Evolutionary conservation across 768 basidiomycete genomes (phyloP), one percentile per base, ranked within the genome.

Genomic region (Suillus luteus): DNA sequence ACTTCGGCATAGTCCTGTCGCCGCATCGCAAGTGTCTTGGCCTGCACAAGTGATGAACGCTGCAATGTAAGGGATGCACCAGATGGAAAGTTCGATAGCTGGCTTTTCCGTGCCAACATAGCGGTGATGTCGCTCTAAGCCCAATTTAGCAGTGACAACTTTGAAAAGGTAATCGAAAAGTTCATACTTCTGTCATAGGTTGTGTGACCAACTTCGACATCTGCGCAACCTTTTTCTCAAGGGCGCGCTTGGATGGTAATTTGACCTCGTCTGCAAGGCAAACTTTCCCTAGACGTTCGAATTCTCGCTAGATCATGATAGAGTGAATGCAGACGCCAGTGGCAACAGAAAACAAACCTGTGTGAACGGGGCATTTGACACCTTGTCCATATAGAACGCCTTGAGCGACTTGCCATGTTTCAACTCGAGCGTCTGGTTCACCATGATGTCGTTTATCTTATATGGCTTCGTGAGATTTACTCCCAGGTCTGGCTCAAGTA

Each of bases 181-280:
- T n/a, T 46, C 62, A 70, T 62, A 94, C 95, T 83, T 96, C 94
- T 1, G 96, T 96, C 77, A 92, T 77, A 1, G 83, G 83, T 70
- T 89, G 86, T 2, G 76, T 81, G 12, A 80, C 67, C 55, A 92
- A 73, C 67, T 85, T 88, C 19, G 76, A 75, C 73, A 95, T 83
- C 61, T 90, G 83, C 3, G 79, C 82, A 2, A 71, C 73, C 76
- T 95, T 95, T 72, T 83, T 85, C 69, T 89, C 84, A 1, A 95
- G 68, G 19, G 83, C 79, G 15, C 84, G 81, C 70, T 86, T 89
- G 27, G 86, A 84, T 0, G 95, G 95, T 19, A 93, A 67, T 61
- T 85, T 85, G 40, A 88, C 74, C 15, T 86, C 82, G 33, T 92
- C 90, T 0, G 59, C 66, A 27, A 76, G 61, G 66, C 80, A 85